These are phyloP conservation scores for Neurospora sp. DNA, from an alignment of 495 filamentous ascomycete species.

Conservation along the genomic window DNA sequence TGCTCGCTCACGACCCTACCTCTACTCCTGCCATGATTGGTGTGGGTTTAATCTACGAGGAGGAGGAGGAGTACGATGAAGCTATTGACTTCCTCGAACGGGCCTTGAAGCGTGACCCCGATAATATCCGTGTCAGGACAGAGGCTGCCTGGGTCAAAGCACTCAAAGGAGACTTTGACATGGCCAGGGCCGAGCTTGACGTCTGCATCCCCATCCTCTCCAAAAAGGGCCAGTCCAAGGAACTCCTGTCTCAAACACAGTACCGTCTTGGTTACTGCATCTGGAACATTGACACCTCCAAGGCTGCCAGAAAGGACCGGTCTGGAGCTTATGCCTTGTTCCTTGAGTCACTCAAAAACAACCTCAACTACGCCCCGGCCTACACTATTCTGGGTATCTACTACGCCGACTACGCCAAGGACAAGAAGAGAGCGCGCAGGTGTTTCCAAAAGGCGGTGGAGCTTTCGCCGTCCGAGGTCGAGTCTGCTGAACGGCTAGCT, in stretches of 20 bases:
- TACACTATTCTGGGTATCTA: conserved; percentile 94
- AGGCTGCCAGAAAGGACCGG: conserved; percentile 61
- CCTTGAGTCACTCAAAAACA: conserved; percentile 71
- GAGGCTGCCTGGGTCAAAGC: conserved; percentile 88
- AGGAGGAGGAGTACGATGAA: conserved; percentile 73
- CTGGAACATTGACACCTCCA: conserved; percentile 71
- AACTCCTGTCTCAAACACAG: conserved; percentile 70
- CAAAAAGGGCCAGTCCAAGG: conserved; percentile 41
- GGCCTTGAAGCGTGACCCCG: conserved; percentile 58
- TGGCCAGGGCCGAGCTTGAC: conserved; percentile 57
- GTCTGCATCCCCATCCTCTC: conserved; percentile 51
- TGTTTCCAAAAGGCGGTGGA: conserved; percentile 98
- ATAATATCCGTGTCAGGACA: conserved; percentile 63
- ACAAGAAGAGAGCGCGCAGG: conserved; percentile 70
- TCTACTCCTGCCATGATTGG: conserved; percentile 79
- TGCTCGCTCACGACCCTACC: conserved; percentile 58
- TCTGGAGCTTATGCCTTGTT: conserved; percentile 69
- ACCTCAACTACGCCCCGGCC: conserved; percentile 82
- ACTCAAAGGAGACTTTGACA: conserved; percentile 60
- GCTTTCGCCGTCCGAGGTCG: conserved; percentile 74
- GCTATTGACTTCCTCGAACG: conserved; percentile 69
- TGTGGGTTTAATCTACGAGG: conserved; percentile 81
- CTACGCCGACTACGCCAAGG: conserved; percentile 82
- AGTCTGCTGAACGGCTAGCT: conserved; percentile 81
- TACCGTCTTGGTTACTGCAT: conserved; percentile 84